Evolutionary conservation across 179 eudicot genomes (phyloP), one percentile per base, ranked within the genome.

Genomic region (Spinacia oleracea): DNA sequence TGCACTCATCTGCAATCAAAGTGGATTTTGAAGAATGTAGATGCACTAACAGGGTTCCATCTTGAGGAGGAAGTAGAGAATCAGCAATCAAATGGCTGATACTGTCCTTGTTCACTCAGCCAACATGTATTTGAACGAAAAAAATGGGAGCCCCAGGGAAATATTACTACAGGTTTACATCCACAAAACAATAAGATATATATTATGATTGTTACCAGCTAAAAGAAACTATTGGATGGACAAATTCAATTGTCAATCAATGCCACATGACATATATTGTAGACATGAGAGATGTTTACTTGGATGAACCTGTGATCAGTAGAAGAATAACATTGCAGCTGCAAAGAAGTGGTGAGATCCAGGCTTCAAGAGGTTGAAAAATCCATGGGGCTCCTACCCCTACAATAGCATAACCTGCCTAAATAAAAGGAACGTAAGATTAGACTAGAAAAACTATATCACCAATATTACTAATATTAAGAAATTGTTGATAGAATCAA

Each of bases 371-470:
- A 58, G 90, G 81, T 34, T 80, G 85, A 82, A 93, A 88, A 72
- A 96, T 88, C 98, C 93, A 93, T 72, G 96, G 92, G 69, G 96
- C 93, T 77, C 92, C 97, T 35, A 87, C 83, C 75, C 93, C 99
- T 75, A 92, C 83, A 76, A 84, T 74, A 83, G 94, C 99, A 90
- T 91, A 96, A 79, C 96, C 99, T 89, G 91, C 90, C 99, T 96
- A 87, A 29, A 70, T 70, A 87, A 81, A 76, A 45, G n/a, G 65
- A 80, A 43, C 56, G 78, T 60, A 81, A 85, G 10, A 79, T 79
- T 78, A 89, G 40, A 70, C 16, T 55, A 53, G 35, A 50, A 38
- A 66, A 43, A 67, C 5, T 64, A 71, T 15, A 50, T 46, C 45
- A 14, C 69, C 11, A 4, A 25, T 15, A 20, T n/a, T n/a, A 25